Percentiles rank a stretch among this genome's conserved stretches.
Conservation (phyloP, 1,139 yeast genomes). For the Protomyces inundatus region DNA sequence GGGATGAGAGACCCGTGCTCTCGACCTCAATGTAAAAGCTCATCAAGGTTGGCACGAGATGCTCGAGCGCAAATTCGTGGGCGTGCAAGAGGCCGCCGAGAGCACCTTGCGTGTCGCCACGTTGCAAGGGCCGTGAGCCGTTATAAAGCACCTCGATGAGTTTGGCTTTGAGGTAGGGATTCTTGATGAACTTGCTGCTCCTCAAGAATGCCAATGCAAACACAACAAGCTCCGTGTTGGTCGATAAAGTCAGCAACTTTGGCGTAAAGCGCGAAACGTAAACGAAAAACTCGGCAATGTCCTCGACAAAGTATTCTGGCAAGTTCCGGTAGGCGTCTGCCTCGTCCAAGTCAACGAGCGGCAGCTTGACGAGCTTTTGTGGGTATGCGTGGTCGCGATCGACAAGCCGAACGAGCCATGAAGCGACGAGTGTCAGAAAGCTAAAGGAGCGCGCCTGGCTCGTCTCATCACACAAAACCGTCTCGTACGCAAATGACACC, state of each 20-base stretch:
- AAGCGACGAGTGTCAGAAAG: conserved; percentile 67
- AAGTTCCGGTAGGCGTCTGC: conserved; percentile 56
- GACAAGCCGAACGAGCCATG: conserved; percentile 63
- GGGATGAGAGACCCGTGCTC: conserved; percentile 91
- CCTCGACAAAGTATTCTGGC: conserved; percentile 85
- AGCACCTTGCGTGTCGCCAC: conserved; percentile 51
- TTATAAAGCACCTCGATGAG: conserved; percentile 72
- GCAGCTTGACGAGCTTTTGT: conserved; percentile 49
- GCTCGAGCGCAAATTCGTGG: conserved; percentile 57
- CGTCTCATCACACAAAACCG: conserved; percentile 53
- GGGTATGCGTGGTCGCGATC: conserved; percentile 71
- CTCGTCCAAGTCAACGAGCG: conserved; percentile 48
- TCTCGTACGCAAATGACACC: conserved; percentile 51
- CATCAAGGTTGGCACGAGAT: conserved; percentile 73
- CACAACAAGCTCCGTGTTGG: conserved; percentile 49
- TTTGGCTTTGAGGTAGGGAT: conserved; percentile 87
- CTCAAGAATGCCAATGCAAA: conserved; percentile 69
- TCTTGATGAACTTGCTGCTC: conserved; percentile 79
- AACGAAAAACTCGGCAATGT: conserved; percentile 68
- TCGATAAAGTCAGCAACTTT: conserved; percentile 34
- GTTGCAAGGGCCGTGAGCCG: conserved; percentile 49
- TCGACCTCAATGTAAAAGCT: conserved; percentile 93
- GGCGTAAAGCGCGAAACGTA: conserved; percentile 53
- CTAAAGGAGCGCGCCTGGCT: conserved; percentile 66
- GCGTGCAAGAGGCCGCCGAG: conserved; percentile 61